These are phyloP conservation scores for Capsella rubella DNA, from an alignment of 441 rosid genomes.

Conservation along the genomic window DNA sequence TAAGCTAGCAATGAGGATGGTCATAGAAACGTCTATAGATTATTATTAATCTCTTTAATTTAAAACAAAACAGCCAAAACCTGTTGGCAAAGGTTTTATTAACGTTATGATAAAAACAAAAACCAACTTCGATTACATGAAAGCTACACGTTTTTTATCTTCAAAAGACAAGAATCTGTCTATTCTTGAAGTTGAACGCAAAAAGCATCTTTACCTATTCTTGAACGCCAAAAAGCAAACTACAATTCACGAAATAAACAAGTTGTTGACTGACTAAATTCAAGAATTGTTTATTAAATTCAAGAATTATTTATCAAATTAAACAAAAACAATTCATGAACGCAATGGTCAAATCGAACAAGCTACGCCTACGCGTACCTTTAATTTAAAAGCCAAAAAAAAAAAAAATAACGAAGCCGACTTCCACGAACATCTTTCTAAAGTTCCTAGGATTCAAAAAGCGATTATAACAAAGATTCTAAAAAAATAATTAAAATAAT, in stretches of 20 bases:
- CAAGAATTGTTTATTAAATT: conserved; percentile 4
- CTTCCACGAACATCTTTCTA: conserved; percentile 18
- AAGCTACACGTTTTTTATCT: conserved; percentile 32
- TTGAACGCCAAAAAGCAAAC: conserved; percentile 16
- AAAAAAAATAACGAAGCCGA: conserved; percentile 14
- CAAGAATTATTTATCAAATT: neutral
- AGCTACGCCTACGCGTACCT: conserved; percentile 23
- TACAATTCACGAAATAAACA: conserved; percentile 40
- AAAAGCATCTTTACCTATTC: conserved; percentile 13
- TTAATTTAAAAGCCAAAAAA: neutral
- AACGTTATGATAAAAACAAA: conserved; percentile 35
- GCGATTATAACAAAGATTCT: conserved; percentile 29
- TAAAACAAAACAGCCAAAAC: conserved; percentile 32
- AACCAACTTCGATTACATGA: conserved; percentile 20
- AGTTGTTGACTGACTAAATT: conserved; percentile 36
- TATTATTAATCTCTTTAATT: neutral
- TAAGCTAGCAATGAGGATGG: neutral
- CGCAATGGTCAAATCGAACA: conserved; percentile 35
- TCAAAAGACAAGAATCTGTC: conserved; percentile 8
- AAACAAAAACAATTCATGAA: neutral
- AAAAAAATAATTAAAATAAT: neutral
- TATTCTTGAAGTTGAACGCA: conserved; percentile 31
- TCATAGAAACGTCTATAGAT: conserved; percentile 2
- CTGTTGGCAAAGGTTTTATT: conserved; percentile 28
- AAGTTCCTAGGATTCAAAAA: conserved; percentile 9